Percentiles rank a stretch among this genome's conserved stretches.
Evolutionary conservation across 768 basidiomycete species (phyloP).

Genomic region (Kwoniella sp.): DNA sequence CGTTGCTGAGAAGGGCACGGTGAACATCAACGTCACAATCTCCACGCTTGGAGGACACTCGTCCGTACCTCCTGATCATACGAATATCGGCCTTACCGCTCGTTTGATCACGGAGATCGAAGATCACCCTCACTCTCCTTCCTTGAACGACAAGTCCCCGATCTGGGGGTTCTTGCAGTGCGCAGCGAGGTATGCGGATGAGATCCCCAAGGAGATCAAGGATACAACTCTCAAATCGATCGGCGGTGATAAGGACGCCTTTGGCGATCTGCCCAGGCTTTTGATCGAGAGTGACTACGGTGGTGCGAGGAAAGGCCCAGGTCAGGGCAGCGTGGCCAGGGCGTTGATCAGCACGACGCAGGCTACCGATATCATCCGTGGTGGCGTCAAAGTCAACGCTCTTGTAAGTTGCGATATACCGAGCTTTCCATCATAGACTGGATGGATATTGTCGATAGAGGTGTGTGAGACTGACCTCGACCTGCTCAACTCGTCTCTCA

Average conservation of each 20-base stretch:
- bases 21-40: conserved; percentile 39
- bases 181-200: conserved; percentile 64
- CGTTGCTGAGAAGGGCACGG: conserved; percentile 53
- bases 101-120: conserved; percentile 70
- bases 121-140: conserved; percentile 60
- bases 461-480: background rate
- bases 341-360: conserved; percentile 62
- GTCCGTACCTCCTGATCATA: conserved; percentile 60
- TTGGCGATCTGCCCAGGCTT: conserved; percentile 20
- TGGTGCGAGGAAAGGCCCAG: conserved; percentile 4
- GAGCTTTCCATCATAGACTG: background rate
- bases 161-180: conserved; percentile 62
- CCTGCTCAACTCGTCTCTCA: conserved; percentile 4
- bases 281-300: conserved; percentile 19
- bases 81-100: conserved; percentile 70
- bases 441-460: background rate
- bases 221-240: conserved; percentile 12
- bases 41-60: conserved; percentile 74
- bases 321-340: background rate
- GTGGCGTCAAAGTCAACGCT: conserved; percentile 67
- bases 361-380: conserved; percentile 67
- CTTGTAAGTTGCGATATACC: conserved; percentile 56
- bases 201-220: conserved; percentile 63
- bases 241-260: conserved; percentile 21
- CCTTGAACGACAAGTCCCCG: conserved; percentile 47